A percentile compares a stretch with the other conserved stretches of the same genome.
phyloP scores from a whole-genome alignment of 2,329 filamentous ascomycete genomes.

The Aspergillus fischeri region DNA sequence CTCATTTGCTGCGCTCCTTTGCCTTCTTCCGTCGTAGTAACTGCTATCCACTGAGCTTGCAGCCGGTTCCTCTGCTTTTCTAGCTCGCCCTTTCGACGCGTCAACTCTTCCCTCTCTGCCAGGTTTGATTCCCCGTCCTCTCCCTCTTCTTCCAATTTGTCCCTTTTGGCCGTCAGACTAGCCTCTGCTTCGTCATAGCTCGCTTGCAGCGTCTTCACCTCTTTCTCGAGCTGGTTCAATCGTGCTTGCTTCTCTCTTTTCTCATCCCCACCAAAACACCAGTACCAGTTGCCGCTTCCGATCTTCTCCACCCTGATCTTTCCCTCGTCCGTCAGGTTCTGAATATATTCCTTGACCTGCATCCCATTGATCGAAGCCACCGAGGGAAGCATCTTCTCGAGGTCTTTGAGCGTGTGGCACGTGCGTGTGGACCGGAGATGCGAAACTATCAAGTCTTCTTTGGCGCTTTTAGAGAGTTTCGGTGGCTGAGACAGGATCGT shows the following conservation, averaged over 20 bases:
- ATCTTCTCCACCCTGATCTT: conserved; percentile 65
- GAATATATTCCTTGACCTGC: conserved; percentile 65
- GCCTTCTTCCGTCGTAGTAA: conserved; percentile 26
- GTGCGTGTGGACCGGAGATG: conserved; percentile 58
- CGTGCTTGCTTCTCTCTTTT: conserved; percentile 43
- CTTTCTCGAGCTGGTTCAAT: conserved; percentile 22
- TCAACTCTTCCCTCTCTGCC: conserved; percentile 18
- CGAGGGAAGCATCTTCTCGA: conserved; percentile 60
- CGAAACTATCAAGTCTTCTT: conserved; percentile 54
- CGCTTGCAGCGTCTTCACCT: conserved; percentile 27
- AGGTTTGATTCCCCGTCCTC: conserved; percentile 11
- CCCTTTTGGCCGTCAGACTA: conserved; percentile 35
- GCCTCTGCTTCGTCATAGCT: conserved; percentile 30
- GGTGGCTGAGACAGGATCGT: conserved; percentile 33
- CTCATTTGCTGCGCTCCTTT: conserved; percentile 30
- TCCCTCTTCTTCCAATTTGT: conserved; percentile 25
- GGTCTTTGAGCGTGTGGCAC: conserved; percentile 63
- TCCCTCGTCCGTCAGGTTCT: conserved; percentile 58
- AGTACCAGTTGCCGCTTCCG: conserved; percentile 69
- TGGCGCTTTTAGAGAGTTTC: conserved; percentile 55
- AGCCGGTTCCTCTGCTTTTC: conserved; percentile 30
- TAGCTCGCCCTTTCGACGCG: conserved; percentile 19
- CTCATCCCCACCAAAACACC: conserved; percentile 60
- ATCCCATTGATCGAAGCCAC: conserved; percentile 62
- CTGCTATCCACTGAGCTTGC: conserved; percentile 16